These are phyloP conservation scores for Lodderomyces elongisporus DNA, from an alignment of 1,139 yeast species.

Conservation along the genomic window DNA sequence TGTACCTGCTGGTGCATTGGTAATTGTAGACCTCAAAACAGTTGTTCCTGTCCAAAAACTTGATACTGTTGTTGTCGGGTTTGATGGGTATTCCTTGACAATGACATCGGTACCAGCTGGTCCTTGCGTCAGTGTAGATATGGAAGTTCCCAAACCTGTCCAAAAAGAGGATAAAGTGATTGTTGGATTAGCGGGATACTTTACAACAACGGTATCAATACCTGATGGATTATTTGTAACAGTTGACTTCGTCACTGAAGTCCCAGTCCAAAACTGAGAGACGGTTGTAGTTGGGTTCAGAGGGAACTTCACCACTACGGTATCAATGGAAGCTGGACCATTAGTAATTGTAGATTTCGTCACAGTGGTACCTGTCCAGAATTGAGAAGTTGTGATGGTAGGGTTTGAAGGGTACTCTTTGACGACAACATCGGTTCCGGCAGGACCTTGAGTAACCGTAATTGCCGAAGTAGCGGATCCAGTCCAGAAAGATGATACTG, in stretches of 20 bases:
- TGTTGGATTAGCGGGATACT: constrained; percentile 15
- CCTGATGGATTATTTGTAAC: constrained; percentile 9
- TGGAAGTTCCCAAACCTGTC: constrained; percentile 5
- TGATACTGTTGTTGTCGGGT: constrained; percentile 11
- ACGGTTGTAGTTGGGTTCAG: constrained; percentile 3
- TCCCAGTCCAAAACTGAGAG: constrained; percentile 5
- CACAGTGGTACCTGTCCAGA: constrained; percentile 10
- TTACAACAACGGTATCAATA: constrained; percentile 16
- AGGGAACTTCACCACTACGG: constrained; percentile 14
- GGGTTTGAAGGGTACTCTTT: constrained; percentile 17
- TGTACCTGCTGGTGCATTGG: constrained; percentile 4
- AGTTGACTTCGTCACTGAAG: constrained; percentile 8
- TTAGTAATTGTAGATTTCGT: constrained; percentile 15
- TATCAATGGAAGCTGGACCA: constrained; percentile 5
- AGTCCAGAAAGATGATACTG: constrained; percentile 10
- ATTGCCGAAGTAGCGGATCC: constrained; percentile 1
- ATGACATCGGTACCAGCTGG: constrained; percentile 16
- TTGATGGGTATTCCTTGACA: constrained; percentile 17
- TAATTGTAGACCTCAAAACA: constrained; percentile 15
- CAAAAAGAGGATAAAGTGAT: constrained; percentile 10
- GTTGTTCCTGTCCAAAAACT: constrained; percentile 9
- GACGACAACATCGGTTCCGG: constrained; percentile 16
- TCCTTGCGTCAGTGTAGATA: constrained; percentile 1
- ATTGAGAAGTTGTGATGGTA: constrained; percentile 9
- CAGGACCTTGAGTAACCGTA: constrained; percentile 5